Evolutionary conservation across 139 green algal species (phyloP), one percentile per base, ranked within the genome.

Genomic region (Parachlorella kessleri): DNA sequence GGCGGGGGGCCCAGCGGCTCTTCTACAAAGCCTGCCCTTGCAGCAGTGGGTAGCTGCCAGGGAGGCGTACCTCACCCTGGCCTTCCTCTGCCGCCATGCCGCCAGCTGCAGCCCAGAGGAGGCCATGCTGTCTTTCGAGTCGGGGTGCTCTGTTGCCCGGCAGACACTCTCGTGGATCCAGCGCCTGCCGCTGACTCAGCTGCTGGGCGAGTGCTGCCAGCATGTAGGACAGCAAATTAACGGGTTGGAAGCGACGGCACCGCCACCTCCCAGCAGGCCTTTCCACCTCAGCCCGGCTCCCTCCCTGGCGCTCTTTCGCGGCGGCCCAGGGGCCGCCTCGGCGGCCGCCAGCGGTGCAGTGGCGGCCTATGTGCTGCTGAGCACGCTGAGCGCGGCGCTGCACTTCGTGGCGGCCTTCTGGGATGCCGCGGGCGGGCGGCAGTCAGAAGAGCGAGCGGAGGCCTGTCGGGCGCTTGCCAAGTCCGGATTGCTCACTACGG

Each of bases 361-460:
- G 21, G 48, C 48, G 48, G 14, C 14, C 48, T 59, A 28, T 1
- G 65, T 73, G 26, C 41, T 81, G 66, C 75, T 81, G 3, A 36
- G 66, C 35, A 74, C 66, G 28, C 66, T 87, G 55, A 81, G 83
- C 23, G 81, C 86, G 2, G 78, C 75, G n/a, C 32, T 83, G 41
- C 70, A 79, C 63, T 84, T 83, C 53, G 70, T 86, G 26, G 78
- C 65, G n/a, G 70, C 70, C 53, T 91, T 89, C 75, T 91, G 86
- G 86, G 26, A 40, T 24, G 83, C 48, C 14, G 14, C 48, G 14
- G 48, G 48, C 48, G 14, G 48, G 48, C 48, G 21, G 48, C n/a
- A n/a, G n/a, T n/a, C n/a, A n/a, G n/a, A n/a, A n/a, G n/a, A n/a
- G n/a, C n/a, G n/a, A n/a, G n/a, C n/a, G n/a, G n/a, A n/a, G n/a